Conservation (phyloP, 2,329 filamentous ascomycete species). For the Onygenales sp. region DNA sequence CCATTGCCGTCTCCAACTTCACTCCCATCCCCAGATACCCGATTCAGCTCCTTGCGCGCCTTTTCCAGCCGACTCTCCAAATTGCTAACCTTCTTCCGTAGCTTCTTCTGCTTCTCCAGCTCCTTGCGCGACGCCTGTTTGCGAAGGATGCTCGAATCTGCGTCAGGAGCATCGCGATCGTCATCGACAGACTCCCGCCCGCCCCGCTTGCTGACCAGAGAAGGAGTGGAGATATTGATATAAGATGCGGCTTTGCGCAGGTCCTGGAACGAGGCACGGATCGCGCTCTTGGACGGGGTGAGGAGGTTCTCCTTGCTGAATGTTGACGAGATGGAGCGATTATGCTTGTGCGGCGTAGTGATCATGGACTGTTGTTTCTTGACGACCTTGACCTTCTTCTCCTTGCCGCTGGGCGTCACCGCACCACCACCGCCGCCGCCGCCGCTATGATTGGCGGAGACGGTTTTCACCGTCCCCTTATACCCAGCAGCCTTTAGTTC, state of each 20-base stretch:
- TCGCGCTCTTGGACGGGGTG: constrained; percentile 12
- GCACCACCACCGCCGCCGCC: background rate
- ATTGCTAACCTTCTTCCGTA: constrained; percentile 51
- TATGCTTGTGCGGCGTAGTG: background rate
- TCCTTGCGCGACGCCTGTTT: constrained; percentile 47
- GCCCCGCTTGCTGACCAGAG: background rate
- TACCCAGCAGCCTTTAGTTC: constrained; percentile 46
- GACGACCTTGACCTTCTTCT: background rate
- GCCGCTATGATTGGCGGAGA: background rate
- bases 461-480: constrained; percentile 24
- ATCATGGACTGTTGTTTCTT: background rate
- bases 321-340: background rate
- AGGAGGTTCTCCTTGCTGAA: constrained; percentile 3
- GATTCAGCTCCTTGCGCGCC: constrained; percentile 45
- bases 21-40: constrained; percentile 30
- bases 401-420: background rate
- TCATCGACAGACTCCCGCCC: background rate
- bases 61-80: constrained; percentile 49
- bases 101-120: constrained; percentile 46
- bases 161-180: background rate
- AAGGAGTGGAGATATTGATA: background rate
- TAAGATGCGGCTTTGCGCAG: constrained; percentile 24
- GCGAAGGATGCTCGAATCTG: constrained; percentile 20
- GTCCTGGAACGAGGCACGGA: constrained; percentile 26
- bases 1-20: background rate